phyloP scores from a whole-genome alignment of 75 land plant genomes.

The Adiantum capillusveneris region DNA sequence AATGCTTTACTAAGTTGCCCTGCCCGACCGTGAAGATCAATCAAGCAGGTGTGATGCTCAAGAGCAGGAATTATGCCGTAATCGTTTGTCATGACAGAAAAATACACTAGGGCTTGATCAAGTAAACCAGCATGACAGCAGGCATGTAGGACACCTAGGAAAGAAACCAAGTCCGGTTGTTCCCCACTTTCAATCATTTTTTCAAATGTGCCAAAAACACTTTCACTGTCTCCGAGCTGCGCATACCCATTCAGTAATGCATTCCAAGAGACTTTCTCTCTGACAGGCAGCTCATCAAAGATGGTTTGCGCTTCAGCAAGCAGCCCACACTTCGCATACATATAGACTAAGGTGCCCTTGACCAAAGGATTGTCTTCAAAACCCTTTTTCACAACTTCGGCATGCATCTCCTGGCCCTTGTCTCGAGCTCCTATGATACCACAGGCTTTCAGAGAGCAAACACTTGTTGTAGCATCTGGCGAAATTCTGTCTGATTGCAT shows the following conservation, averaged over 20 bases:
- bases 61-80: conserved; percentile 12
- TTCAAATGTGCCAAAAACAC: conserved; percentile 31
- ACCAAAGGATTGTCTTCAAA: conserved; percentile 28
- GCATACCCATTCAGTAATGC: conserved; percentile 54
- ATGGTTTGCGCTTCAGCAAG: conserved; percentile 20
- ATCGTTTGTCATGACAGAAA: conserved; percentile 24
- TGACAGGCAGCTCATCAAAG: conserved; percentile 36
- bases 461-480: conserved; percentile 26
- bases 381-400: conserved; percentile 22
- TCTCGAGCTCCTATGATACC: conserved; percentile 24
- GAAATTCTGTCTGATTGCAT: conserved; percentile 27
- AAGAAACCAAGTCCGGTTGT: conserved; percentile 30
- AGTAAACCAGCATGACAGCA: conserved; percentile 49
- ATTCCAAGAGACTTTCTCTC: conserved; percentile 38
- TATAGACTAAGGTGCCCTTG: conserved; percentile 32
- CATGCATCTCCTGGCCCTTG: conserved; percentile 41
- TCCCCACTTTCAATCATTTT: conserved; percentile 22
- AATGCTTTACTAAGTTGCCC: conserved; percentile 32
- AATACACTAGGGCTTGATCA: conserved; percentile 24
- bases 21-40: conserved; percentile 34
- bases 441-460: conserved; percentile 32
- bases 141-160: conserved; percentile 39
- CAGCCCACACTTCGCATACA: conserved; percentile 50
- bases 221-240: conserved; percentile 22
- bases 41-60: conserved; percentile 32